Conservation (phyloP, 1,139 yeast species). For the Blastobotrys apis region DNA sequence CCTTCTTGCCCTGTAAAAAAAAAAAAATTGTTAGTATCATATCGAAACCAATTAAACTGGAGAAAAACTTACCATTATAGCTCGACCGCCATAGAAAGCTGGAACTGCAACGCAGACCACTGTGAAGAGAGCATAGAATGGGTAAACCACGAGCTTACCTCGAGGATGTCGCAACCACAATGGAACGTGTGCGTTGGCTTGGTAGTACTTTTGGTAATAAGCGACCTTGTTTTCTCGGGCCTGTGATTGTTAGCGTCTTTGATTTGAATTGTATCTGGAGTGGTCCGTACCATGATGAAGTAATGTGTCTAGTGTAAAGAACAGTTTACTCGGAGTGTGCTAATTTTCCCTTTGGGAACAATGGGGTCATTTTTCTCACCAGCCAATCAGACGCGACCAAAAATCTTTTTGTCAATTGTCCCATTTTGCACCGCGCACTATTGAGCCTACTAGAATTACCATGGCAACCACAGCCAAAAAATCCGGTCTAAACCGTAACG, state of each 20-base stretch:
- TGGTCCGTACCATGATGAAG: not conserved
- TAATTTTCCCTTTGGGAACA: no score
- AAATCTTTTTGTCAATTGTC: no score
- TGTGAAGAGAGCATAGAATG: slow-evolving; percentile 83
- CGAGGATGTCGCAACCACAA: slow-evolving; percentile 47
- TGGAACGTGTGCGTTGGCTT: slow-evolving; percentile 35
- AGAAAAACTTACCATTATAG: slow-evolving; percentile 33
- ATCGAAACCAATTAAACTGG: not conserved
- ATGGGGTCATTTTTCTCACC: no score
- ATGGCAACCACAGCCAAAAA: no score
- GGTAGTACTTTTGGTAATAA: slow-evolving; percentile 39
- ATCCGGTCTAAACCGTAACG: no score
- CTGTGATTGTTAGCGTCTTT: slow-evolving; percentile 2
- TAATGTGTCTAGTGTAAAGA: no score
- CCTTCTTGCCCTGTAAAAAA: slow-evolving; percentile 17
- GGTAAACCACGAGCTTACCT: slow-evolving; percentile 77
- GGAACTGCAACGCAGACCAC: slow-evolving; percentile 63
- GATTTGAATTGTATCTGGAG: not conserved
- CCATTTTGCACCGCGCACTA: no score
- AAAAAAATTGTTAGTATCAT: slow-evolving; percentile 6
- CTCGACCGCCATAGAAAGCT: slow-evolving; percentile 74
- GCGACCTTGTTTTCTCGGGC: slow-evolving; percentile 32
- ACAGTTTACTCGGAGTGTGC: no score
- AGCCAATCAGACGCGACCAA: no score
- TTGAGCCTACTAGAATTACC: no score